Percentiles rank a stretch among this genome's conserved stretches.
phyloP scores from a whole-genome alignment of 2,329 filamentous ascomycete genomes.

The Paecilomyces fulvus region DNA sequence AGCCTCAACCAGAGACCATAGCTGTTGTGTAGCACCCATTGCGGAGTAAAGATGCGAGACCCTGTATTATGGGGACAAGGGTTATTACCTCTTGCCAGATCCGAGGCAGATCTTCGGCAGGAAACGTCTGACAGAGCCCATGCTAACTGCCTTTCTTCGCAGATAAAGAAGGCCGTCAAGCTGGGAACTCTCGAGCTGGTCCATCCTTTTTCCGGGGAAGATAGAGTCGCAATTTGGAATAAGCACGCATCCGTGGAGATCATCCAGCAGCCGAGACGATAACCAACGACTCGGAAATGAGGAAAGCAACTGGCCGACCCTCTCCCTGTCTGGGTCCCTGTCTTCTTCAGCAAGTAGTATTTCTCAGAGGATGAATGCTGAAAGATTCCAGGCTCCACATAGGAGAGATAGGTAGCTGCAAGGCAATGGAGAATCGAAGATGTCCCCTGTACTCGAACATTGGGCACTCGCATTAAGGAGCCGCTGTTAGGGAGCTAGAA shows the following conservation, averaged over 20 bases:
- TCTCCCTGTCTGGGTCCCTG: not conserved
- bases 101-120: not conserved
- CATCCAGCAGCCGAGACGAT: not conserved
- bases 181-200: not conserved
- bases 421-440: not conserved
- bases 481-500: not conserved
- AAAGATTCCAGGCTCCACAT: not conserved
- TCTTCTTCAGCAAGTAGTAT: not conserved
- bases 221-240: not conserved
- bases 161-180: not conserved
- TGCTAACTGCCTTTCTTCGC: not conserved
- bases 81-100: too few relatives aligned
- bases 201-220: not conserved
- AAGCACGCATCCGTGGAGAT: not conserved
- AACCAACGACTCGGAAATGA: not conserved
- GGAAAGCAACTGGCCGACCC: not conserved
- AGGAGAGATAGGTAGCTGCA: not conserved
- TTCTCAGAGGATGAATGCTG: not conserved
- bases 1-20: too few relatives aligned
- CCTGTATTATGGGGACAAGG: too few relatives aligned
- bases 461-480: not conserved
- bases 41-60: too few relatives aligned
- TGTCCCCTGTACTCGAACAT: not conserved
- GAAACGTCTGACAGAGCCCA: not conserved
- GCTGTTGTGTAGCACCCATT: too few relatives aligned